phyloP scores from a whole-genome alignment of 768 basidiomycete genomes.

The Cytidiella melzeri region DNA sequence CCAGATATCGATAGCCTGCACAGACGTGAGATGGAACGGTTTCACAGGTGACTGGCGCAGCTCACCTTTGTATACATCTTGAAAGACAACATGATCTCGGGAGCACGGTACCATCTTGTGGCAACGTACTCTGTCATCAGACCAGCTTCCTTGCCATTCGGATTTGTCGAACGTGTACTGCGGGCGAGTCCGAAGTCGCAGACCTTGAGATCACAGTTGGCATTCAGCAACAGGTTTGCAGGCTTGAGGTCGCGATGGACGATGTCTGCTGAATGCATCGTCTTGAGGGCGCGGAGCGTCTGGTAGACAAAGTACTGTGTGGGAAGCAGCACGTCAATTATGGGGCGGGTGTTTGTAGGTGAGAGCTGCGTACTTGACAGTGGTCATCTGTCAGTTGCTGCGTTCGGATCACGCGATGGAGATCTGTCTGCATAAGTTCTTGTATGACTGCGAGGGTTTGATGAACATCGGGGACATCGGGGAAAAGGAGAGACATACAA shows the following conservation, averaged over 20 bases:
- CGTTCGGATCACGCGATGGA: constrained; percentile 88
- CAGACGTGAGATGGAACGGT: background rate
- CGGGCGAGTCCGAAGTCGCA: constrained; percentile 86
- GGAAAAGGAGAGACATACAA: constrained; percentile 36
- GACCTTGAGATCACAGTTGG: constrained; percentile 85
- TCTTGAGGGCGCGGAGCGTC: constrained; percentile 81
- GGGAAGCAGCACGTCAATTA: background rate
- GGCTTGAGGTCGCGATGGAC: constrained; percentile 78
- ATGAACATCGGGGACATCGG: background rate
- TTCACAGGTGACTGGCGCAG: constrained; percentile 4
- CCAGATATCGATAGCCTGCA: constrained; percentile 67
- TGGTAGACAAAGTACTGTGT: constrained; percentile 75
- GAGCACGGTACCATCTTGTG: constrained; percentile 89
- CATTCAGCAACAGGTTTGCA: constrained; percentile 82
- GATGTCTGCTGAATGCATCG: constrained; percentile 83
- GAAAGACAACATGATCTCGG: constrained; percentile 93
- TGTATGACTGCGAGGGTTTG: constrained; percentile 54
- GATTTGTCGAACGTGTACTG: constrained; percentile 48
- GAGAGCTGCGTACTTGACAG: constrained; percentile 47
- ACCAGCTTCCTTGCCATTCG: constrained; percentile 56
- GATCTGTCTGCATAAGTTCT: constrained; percentile 86
- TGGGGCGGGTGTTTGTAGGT: background rate
- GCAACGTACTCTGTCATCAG: constrained; percentile 85
- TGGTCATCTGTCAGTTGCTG: constrained; percentile 91
- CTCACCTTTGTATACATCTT: constrained; percentile 76